Base-by-base conservation (phyloP, 1,284 basidiomycete genomes). In the Coniferiporia sulphurascens region DNA sequence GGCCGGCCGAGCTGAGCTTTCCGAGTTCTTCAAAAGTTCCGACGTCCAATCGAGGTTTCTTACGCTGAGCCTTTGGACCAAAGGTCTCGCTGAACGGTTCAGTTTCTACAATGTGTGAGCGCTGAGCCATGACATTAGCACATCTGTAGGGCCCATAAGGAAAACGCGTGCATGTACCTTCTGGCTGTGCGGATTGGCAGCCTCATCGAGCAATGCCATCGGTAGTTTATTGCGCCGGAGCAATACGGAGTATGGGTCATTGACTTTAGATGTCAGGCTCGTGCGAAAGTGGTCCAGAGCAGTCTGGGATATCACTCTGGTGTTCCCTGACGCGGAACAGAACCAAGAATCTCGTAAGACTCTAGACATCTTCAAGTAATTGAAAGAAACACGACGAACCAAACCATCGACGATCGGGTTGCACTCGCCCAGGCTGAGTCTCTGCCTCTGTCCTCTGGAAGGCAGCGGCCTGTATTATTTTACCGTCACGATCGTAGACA, bases 291-390 rank as follows among this genome's bases (percentile, higher is more conserved):
- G 95, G 69, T 98, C 95, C 68, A 98, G 75, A 6, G 95, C 94
- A 44, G 84, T 90, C 70, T 98, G 95, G n/a, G 92, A 94, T 71
- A 99, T 98, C 55, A 98, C 96, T 69, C 97, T 82, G 10, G 97
- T 99, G 76, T 99, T 99, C 51, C 95, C 92, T 95, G 64, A 36
- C 50, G 43, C 58, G 15, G 19, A 58, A 53, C 56, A 51, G 32
- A 44, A 2, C 44, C 32, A 49, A 56, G 61, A 13, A 59, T 43
- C 44, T 38, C 41, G 46, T 59, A 44, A 60, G 55, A 55, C 9
- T 43, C 36, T 22, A 52, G 35, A 52, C 3, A 32, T n/a, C n/a
- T 6, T 41, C 17, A 2, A 15, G 4, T 9, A 41, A 10, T 21
- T 43, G 34, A 32, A 48, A 17, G 15, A 48, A 45, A 48, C 53